These are phyloP conservation scores for Tricholoma sp. DNA, from an alignment of 768 basidiomycete genomes.

Conservation along the genomic window DNA sequence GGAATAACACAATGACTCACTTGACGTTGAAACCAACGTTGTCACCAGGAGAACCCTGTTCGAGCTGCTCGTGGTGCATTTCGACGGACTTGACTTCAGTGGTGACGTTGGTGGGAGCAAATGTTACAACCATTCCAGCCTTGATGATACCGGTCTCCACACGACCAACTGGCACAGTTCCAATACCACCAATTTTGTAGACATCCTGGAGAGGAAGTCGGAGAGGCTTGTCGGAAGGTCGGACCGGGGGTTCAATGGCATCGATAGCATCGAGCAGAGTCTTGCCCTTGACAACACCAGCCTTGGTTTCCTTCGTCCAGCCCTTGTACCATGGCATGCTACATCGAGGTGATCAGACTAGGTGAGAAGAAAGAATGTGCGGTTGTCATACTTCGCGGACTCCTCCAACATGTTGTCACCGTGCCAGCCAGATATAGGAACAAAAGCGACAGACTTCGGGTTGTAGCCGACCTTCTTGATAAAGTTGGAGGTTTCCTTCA, in stretches of 20 bases:
- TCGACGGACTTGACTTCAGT: slow-evolving; percentile 99
- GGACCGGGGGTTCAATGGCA: slow-evolving; percentile 94
- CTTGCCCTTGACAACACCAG: slow-evolving; percentile 92
- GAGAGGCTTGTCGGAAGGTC: slow-evolving; percentile 99
- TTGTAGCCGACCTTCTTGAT: slow-evolving; percentile 99
- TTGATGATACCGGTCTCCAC: slow-evolving; percentile 99
- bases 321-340: slow-evolving; percentile 99
- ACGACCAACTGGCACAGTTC: slow-evolving; percentile 99
- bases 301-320: slow-evolving; percentile 96
- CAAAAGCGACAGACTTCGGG: slow-evolving; percentile 97
- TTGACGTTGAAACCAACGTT: slow-evolving; percentile 99
- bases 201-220: slow-evolving; percentile 99
- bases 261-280: slow-evolving; percentile 99
- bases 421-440: slow-evolving; percentile 99
- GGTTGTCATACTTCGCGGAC: slow-evolving; percentile 72
- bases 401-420: slow-evolving; percentile 99
- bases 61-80: slow-evolving; percentile 99
- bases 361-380: not conserved
- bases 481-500: slow-evolving; percentile 97
- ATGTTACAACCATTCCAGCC: slow-evolving; percentile 98
- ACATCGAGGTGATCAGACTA: slow-evolving; percentile 15
- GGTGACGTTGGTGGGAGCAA: slow-evolving; percentile 96
- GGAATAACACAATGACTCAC: slow-evolving; percentile 33
- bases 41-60: slow-evolving; percentile 93
- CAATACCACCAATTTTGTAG: slow-evolving; percentile 99